Percentiles rank a stretch among this genome's conserved stretches.
Conservation (phyloP, 2,329 filamentous ascomycete genomes). For the Penicillium oxalicum region DNA sequence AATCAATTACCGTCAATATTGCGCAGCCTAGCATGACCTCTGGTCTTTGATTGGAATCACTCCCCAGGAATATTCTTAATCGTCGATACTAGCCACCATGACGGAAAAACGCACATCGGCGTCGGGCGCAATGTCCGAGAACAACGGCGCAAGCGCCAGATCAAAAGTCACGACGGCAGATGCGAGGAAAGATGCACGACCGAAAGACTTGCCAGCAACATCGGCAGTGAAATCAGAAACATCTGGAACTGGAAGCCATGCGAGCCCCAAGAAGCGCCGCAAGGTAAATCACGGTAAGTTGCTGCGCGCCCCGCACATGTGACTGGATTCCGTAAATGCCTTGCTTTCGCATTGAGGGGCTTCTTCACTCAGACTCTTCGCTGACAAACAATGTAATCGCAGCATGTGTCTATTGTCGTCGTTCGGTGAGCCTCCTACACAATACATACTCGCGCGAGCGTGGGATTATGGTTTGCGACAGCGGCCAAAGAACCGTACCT, state of each 20-base stretch:
- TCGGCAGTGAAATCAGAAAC: constrained; percentile 31
- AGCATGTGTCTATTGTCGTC: constrained; percentile 85
- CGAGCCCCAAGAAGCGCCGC: constrained; percentile 73
- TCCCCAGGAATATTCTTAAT: constrained; percentile 5
- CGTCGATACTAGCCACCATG: constrained; percentile 22
- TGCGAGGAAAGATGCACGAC: constrained; percentile 26
- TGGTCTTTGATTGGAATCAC: too few species aligned
- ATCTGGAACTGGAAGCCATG: constrained; percentile 28
- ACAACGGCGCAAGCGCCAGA: constrained; percentile 16
- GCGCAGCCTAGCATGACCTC: too few species aligned
- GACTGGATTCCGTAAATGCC: constrained; percentile 20
- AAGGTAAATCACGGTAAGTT: constrained; percentile 81
- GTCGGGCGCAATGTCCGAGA: constrained; percentile 22
- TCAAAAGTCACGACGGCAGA: constrained; percentile 24
- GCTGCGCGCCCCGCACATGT: constrained; percentile 20
- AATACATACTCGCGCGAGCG: background rate
- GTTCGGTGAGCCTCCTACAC: constrained; percentile 66
- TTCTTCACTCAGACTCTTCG: constrained; percentile 6
- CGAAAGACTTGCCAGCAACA: constrained; percentile 25
- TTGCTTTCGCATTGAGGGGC: constrained; percentile 1
- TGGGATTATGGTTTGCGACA: constrained; percentile 19
- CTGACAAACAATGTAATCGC: constrained; percentile 34
- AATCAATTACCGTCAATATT: background rate
- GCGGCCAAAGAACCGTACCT: background rate
- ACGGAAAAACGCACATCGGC: constrained; percentile 23